Percentiles rank a stretch among this genome's conserved stretches.
These are phyloP conservation scores for Curvularia verruculosa DNA, from an alignment of 2,329 filamentous ascomycete genomes.

Conservation along the genomic window DNA sequence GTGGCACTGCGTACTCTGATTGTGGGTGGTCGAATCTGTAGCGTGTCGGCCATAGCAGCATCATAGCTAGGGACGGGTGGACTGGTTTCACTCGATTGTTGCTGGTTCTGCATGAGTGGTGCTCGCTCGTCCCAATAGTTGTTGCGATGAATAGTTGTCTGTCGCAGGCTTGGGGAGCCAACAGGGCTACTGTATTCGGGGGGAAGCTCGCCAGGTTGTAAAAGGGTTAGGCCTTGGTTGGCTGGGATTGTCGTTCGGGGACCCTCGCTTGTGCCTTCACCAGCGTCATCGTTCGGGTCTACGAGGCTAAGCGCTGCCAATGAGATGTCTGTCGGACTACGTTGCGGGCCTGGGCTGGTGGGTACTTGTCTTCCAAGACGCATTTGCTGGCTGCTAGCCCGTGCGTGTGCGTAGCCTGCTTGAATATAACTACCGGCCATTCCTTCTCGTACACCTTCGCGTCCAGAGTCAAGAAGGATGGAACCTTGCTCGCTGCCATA, in stretches of 20 bases:
- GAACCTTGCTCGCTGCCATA: constrained; percentile 98
- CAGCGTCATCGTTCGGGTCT: constrained; percentile 68
- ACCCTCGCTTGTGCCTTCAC: constrained; percentile 69
- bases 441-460: constrained; percentile 60
- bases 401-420: constrained; percentile 63
- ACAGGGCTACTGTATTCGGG: constrained; percentile 57
- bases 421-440: constrained; percentile 57
- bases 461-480: constrained; percentile 86
- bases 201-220: constrained; percentile 51
- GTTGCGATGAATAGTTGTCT: constrained; percentile 58
- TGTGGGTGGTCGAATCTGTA: constrained; percentile 29
- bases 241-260: constrained; percentile 29
- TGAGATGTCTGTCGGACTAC: constrained; percentile 95
- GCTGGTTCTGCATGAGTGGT: constrained; percentile 45
- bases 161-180: constrained; percentile 54
- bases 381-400: constrained; percentile 79
- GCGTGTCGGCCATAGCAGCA: constrained; percentile 75
- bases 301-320: constrained; percentile 82
- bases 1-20: constrained; percentile 37
- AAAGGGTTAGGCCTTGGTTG: constrained; percentile 42
- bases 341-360: constrained; percentile 84
- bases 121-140: constrained; percentile 59
- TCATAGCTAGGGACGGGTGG: constrained; percentile 85
- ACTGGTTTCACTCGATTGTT: constrained; percentile 28
- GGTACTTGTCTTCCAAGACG: constrained; percentile 70